Base-by-base conservation (phyloP, 306 rosid genomes). In the Begonia masoniana region DNA sequence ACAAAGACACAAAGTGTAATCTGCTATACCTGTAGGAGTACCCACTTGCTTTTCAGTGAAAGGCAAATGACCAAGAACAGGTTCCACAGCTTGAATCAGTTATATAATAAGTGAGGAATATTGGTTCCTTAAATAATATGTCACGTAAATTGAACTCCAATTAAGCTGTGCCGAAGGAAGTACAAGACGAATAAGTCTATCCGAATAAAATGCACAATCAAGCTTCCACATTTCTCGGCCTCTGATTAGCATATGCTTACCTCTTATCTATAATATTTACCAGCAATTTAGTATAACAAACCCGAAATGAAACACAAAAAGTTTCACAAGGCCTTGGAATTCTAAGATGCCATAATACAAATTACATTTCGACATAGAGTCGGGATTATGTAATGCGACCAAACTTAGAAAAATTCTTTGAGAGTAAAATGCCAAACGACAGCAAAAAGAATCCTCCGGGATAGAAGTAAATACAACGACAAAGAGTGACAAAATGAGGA, bases 221-320 rank as follows among this genome's bases (percentile, higher is more conserved):
- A 85, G 96, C 72, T 91, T 91, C 23, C 96, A 91, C 77, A 91
- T 86, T 12, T 91, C 94, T 41, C 39, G 63, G 68, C 86, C 96
- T 60, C 99, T 83, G 66, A 91, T 91, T 76, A 91, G 68, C 15
- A 96, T 91, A 72, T 91, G 99, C 96, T 86, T 91, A 39, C 99
- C 99, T 65, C 99, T 78, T 56, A 86, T 83, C 99, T 91, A 88
- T 47, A 70, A 73, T 53, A 65, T 47, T 70, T 36, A 58, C 49
- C 47, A 1, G 12, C 47, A 9, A 43, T 43, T 0, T 43, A 9
- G 9, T 43, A 43, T 43, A 43, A 43, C 13, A 43, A 12, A 43
- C 12, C 47, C 3, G 47, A 43, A 43, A 43, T 12, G 24, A 21
- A 43, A 12, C 47, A 43, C 3, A 43, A 43, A 43, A 43, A 43